Evolutionary conservation across 768 basidiomycete genomes (phyloP), one percentile per base, ranked within the genome.

Genomic region (Xerocomellus amylosporus): DNA sequence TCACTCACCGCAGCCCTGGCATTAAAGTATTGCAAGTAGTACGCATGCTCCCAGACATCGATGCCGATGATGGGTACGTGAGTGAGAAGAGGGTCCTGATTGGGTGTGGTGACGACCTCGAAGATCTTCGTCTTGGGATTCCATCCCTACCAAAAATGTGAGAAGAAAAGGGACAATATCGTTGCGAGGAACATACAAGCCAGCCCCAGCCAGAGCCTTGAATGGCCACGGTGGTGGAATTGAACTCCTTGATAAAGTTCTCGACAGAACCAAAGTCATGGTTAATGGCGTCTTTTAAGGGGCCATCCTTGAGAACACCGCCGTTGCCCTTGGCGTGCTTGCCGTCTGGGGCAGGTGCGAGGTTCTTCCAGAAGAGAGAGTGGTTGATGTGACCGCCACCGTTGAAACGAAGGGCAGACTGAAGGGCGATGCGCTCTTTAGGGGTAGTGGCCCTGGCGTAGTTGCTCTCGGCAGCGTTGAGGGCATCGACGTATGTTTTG

Each of bases 191-290:
- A 83, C 88, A 61, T 65, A 93, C 92, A 67, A 97, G 81, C 95
- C 95, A 98, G 50, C 92, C 95, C 95, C 95, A 97, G 45, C 94
- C 95, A 55, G 88, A 90, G 40, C 95, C 95, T 69, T 97, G 95
- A 57, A 98, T 87, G 34, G 76, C 90, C 49, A 85, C 85, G 38
- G 95, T 92, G 50, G 84, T 79, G 41, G 89, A 71, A 73, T 96
- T 98, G 74, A 97, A 87, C 69, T 92, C 82, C 68, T 84, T 86
- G 76, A 85, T 85, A 58, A 97, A 70, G 56, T 73, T 75, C 1
- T 93, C 90, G 53, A 92, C 62, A 50, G 78, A 77, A 48, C 90
- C 92, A 64, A 88, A 98, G 42, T 79, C 70, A 31, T 74, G 64
- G 19, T 72, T 69, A 63, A 97, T 85, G 50, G 87, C 85, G 0